Conservation (phyloP, 805 yeast species). For the Ogataea wickerhamii region DNA sequence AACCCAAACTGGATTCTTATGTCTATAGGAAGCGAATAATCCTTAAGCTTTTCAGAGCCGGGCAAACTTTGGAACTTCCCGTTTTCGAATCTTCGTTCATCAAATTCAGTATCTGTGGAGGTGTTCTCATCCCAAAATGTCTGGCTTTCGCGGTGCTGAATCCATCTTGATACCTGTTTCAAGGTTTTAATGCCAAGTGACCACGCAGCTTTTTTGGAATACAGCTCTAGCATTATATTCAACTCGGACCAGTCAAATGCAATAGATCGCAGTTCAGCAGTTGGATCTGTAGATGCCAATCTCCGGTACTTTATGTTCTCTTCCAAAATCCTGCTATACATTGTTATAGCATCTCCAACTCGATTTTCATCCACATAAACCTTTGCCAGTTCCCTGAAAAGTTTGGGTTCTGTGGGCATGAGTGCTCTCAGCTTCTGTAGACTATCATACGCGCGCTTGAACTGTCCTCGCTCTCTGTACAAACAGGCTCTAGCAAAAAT, state of each 20-base stretch:
- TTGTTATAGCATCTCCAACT: slow-evolving; percentile 67
- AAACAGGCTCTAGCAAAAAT: slow-evolving; percentile 63
- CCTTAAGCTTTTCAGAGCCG: slow-evolving; percentile 36
- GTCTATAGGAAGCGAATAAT: slow-evolving; percentile 72
- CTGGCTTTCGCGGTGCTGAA: slow-evolving; percentile 64
- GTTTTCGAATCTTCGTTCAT: slow-evolving; percentile 56
- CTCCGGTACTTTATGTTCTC: slow-evolving; percentile 48
- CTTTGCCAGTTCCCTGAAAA: slow-evolving; percentile 60
- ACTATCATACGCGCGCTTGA: slow-evolving; percentile 71
- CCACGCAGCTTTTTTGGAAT: slow-evolving; percentile 65
- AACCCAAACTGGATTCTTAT: slow-evolving; percentile 78
- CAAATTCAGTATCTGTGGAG: slow-evolving; percentile 78
- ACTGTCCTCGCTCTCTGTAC: slow-evolving; percentile 62
- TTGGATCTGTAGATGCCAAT: slow-evolving; percentile 20
- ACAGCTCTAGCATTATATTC: slow-evolving; percentile 78
- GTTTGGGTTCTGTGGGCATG: slow-evolving; percentile 57
- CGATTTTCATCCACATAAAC: slow-evolving; percentile 52
- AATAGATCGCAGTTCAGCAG: slow-evolving; percentile 34
- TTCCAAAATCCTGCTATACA: slow-evolving; percentile 62
- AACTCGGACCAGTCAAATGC: slow-evolving; percentile 84
- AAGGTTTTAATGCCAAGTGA: slow-evolving; percentile 59
- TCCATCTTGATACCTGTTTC: slow-evolving; percentile 77
- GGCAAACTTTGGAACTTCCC: slow-evolving; percentile 40
- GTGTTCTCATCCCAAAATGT: slow-evolving; percentile 58
- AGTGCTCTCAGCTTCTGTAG: slow-evolving; percentile 54